A percentile compares a stretch with the other conserved stretches of the same genome.
Evolutionary conservation across 345 rosid species (phyloP).

Genomic region (Chamaenerion angustifolium): DNA sequence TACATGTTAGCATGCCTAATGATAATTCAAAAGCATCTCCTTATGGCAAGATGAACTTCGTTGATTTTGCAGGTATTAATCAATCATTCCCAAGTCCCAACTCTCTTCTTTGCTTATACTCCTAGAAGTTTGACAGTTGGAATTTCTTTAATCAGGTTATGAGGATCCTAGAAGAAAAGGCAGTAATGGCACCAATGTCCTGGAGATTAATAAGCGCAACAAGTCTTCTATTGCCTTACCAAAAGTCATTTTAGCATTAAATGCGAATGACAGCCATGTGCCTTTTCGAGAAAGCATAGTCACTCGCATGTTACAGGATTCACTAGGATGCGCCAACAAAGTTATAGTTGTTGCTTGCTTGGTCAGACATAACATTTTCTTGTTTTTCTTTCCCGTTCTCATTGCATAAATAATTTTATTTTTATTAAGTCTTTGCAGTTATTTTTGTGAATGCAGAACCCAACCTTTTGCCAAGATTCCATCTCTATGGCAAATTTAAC

Average conservation of each 20-base stretch:
- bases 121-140: background rate
- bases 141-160: conserved; percentile 34
- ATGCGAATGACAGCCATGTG: conserved; percentile 45
- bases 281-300: conserved; percentile 77
- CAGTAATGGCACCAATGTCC: conserved; percentile 17
- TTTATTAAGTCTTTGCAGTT: too few relatives aligned
- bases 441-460: conserved; percentile 32
- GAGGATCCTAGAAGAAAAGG: conserved; percentile 45
- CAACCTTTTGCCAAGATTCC: conserved; percentile 69
- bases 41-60: conserved; percentile 51
- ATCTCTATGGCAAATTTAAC: conserved; percentile 49
- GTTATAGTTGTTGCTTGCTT: conserved; percentile 54
- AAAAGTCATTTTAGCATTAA: conserved; percentile 54
- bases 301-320: conserved; percentile 58
- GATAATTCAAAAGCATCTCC: conserved; percentile 7
- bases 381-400: background rate
- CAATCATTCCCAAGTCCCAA: background rate
- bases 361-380: conserved; percentile 18
- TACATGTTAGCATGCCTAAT: conserved; percentile 20
- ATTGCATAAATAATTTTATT: too few relatives aligned
- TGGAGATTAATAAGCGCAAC: conserved; percentile 37
- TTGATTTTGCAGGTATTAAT: conserved; percentile 55
- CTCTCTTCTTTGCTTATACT: background rate
- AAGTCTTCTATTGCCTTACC: conserved; percentile 56
- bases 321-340: conserved; percentile 36